phyloP scores from a whole-genome alignment of 371 early-diverging fungal genomes.

The Syncephalastrum racemosum region DNA sequence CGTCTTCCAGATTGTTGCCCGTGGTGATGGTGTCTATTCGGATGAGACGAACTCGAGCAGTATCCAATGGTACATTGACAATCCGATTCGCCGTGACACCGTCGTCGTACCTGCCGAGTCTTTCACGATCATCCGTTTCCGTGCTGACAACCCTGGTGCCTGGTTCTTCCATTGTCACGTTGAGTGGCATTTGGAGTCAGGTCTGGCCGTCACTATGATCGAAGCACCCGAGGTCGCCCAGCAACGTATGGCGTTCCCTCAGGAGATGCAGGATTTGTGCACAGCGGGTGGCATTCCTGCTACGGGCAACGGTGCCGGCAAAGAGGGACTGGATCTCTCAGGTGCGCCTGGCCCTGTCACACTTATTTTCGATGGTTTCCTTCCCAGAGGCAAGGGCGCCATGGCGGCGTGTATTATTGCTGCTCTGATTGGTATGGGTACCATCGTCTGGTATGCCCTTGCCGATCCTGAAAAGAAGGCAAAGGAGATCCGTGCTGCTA shows the following conservation, averaged over 20 bases:
- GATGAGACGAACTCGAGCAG: constrained; percentile 29
- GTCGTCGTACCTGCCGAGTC: constrained; percentile 46
- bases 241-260: constrained; percentile 40
- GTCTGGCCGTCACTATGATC: constrained; percentile 58
- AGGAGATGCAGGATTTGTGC: constrained; percentile 52
- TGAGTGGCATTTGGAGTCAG: constrained; percentile 68
- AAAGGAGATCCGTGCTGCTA: constrained; percentile 14
- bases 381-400: constrained; percentile 66
- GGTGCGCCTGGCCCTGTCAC: constrained; percentile 56
- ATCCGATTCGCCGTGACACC: constrained; percentile 65
- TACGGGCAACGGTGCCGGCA: constrained; percentile 73
- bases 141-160: constrained; percentile 57
- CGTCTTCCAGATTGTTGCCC: constrained; percentile 54
- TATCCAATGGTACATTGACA: constrained; percentile 42
- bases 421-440: constrained; percentile 69
- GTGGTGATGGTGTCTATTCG: constrained; percentile 45
- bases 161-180: constrained; percentile 78
- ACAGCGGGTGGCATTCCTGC: constrained; percentile 49
- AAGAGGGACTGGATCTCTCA: constrained; percentile 52
- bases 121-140: constrained; percentile 56
- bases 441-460: constrained; percentile 71
- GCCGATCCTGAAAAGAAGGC: constrained; percentile 29
- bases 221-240: constrained; percentile 64
- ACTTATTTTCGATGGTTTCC: constrained; percentile 55
- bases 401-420: constrained; percentile 66